Conservation (phyloP, 164 flowering plant species). For the Malania oleifera region DNA sequence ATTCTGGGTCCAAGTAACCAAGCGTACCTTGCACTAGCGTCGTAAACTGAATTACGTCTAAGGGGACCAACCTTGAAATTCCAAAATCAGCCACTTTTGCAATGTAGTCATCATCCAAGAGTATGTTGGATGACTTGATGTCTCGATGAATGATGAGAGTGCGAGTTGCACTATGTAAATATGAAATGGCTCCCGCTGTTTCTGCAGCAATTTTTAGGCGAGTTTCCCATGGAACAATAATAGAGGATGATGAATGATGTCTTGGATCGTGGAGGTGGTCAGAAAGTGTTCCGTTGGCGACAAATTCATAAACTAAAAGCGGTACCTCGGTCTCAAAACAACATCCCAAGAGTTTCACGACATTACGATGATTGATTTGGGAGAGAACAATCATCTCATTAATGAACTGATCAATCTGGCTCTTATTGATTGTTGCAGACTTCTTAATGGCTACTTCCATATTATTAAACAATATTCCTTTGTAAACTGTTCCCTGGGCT, state of each 20-base stretch:
- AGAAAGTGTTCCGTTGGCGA: conserved; percentile 18
- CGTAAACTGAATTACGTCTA: conserved; percentile 12
- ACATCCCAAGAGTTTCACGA: conserved; percentile 20
- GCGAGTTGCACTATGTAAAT: conserved; percentile 13
- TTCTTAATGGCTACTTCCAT: conserved; percentile 18
- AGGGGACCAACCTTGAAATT: conserved; percentile 12
- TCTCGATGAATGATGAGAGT: conserved; percentile 21
- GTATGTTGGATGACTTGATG: conserved; percentile 18
- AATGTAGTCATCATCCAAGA: conserved; percentile 13
- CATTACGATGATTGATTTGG: conserved; percentile 16
- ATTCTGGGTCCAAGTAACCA: conserved; percentile 24
- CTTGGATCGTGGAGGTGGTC: conserved; percentile 13
- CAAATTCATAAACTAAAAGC: conserved; percentile 17
- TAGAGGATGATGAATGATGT: background rate
- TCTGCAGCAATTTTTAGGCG: conserved; percentile 16
- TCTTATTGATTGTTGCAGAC: conserved; percentile 10
- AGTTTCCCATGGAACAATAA: conserved; percentile 17
- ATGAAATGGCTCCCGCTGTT: conserved; percentile 14
- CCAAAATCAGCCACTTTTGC: conserved; percentile 24
- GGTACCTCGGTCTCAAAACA: conserved; percentile 25
- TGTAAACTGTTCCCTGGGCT: conserved; percentile 22
- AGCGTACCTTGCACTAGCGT: conserved; percentile 23
- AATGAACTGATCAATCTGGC: conserved; percentile 21
- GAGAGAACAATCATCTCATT: conserved; percentile 19
- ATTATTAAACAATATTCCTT: conserved; percentile 9